Base-by-base conservation (phyloP, 2,329 filamentous ascomycete genomes). In the Aspergillus piperis region DNA sequence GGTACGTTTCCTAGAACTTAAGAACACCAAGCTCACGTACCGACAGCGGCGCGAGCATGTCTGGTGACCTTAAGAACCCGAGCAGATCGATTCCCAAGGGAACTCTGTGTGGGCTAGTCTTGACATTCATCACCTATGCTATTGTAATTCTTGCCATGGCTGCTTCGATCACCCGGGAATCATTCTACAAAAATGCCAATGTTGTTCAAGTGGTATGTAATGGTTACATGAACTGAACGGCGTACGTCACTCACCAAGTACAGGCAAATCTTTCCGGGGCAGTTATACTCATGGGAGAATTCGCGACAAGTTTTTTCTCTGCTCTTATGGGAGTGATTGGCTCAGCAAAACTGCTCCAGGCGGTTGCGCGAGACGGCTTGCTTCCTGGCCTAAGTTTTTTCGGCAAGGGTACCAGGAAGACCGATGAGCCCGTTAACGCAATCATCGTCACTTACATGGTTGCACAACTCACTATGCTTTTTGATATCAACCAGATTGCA, bases 241-340 rank as follows among this genome's bases (percentile, higher is more conserved):
- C 2, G 39, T 27, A 41, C 38, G 8, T 41, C 15, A 32, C 64
- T 68, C 38, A 68, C 57, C 19, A n/a, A 6, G 41, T 39, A 48
- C 61, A 84, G 81, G 90, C 87, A n/a, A 96, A 89, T 69, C 69
- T 92, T n/a, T 95, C 89, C 15, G 84, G 86, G 0, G 80, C 86
- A 3, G 71, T 95, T 5, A 87, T 96, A 25, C 83, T 96, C 3
- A 85, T 91, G 1, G 92, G 92, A 59, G 92, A 96, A 74, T 89
- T 92, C 67, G 89, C 91, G 2, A 90, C 90, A 1, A 89, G 89
- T 1, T 88, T 93, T 68, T 96, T 96, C 77, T 96, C 91, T 0
- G 88, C 90, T 4, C 75, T 96, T 54, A 96, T 96, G 89, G 92
- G 92, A 3, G 84, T 96, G 41, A 91, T 96, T 64, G 91, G 90